Evolutionary conservation across 495 filamentous ascomycete species (phyloP).

Genomic region (Pyrenopolyporus hunteri): DNA sequence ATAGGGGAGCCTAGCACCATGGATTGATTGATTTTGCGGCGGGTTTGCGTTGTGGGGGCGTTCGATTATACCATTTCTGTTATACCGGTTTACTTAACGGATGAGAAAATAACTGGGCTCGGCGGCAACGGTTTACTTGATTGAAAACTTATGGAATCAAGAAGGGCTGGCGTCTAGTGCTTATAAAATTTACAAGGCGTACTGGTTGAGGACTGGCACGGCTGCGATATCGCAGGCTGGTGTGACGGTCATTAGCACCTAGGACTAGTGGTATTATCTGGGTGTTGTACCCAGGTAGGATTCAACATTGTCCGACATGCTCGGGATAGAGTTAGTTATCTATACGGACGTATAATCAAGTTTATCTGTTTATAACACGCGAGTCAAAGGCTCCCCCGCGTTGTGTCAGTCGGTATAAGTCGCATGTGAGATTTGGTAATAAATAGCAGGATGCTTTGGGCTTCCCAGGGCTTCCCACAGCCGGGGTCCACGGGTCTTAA

Average conservation of each 20-base stretch:
- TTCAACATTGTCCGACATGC: conserved; percentile 23
- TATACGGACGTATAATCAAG: background rate
- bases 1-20: background rate
- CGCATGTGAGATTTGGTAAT: conserved; percentile 7
- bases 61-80: conserved; percentile 28
- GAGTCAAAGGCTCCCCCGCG: background rate
- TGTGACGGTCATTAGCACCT: background rate
- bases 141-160: conserved; percentile 5
- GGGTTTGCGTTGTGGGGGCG: conserved; percentile 25
- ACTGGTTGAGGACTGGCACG: background rate
- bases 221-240: background rate
- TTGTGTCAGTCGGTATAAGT: background rate
- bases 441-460: background rate
- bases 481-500: no score
- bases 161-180: conserved; percentile 16
- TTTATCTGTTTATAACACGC: background rate
- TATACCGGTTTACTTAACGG: conserved; percentile 11
- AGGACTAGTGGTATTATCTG: no score
- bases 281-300: no score
- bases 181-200: conserved; percentile 23
- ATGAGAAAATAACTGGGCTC: conserved; percentile 11
- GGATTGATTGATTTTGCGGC: conserved; percentile 6
- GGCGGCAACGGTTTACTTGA: conserved; percentile 2
- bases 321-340: background rate
- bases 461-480: no score